Evolutionary conservation across 352 stramenopile genomes (phyloP), one percentile per base, ranked within the genome.

Genomic region (Pythium apleroticum): DNA sequence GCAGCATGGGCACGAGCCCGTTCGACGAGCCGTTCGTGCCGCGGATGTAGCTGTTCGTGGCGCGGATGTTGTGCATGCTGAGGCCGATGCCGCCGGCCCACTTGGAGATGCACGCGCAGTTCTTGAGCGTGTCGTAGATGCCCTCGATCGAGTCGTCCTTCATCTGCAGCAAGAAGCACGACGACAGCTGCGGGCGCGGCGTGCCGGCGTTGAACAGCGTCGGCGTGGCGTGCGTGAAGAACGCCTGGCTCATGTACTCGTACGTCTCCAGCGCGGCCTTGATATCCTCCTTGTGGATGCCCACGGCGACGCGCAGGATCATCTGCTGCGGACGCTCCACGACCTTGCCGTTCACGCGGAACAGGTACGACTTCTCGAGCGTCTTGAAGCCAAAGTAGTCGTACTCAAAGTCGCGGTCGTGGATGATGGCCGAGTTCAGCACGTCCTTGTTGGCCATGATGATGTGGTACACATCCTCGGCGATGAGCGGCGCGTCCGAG

Each of bases 321-420:
- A 99, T 98, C 69, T 99, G 96, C 84, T 99, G 98, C 2, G 98
- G 98, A 5, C 98, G 91, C 76, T 99, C 98, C 37, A 89, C 88
- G 64, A 99, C 97, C 58, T 95, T 90, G 46, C 93, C 96, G 71
- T 98, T 73, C 11, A 99, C 82, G 60, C 97, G 97, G 53, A 99
- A 90, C 17, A 99, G 79, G 71, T 99, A 99, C 14, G 81, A 92
- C 52, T 97, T 90, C 74, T 99, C 97, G 7, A 99, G 81, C 10
- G 98, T 99, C 78, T 99, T 99, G 81, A 99, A 99, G 31, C 97
- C 98, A 81, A 99, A 99, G 77, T 99, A 99, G 72, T 97, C 89
- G 70, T 99, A 99, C 63, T 98, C 96, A 76, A 99, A 99, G 81
- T 99, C 98, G 17, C 97, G 84, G 74, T 98, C 95, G 68, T 99